Percentiles rank a stretch among this genome's conserved stretches.
These are phyloP conservation scores for Gyromitra esculenta DNA, from an alignment of 2,329 filamentous ascomycete species.

Conservation along the genomic window DNA sequence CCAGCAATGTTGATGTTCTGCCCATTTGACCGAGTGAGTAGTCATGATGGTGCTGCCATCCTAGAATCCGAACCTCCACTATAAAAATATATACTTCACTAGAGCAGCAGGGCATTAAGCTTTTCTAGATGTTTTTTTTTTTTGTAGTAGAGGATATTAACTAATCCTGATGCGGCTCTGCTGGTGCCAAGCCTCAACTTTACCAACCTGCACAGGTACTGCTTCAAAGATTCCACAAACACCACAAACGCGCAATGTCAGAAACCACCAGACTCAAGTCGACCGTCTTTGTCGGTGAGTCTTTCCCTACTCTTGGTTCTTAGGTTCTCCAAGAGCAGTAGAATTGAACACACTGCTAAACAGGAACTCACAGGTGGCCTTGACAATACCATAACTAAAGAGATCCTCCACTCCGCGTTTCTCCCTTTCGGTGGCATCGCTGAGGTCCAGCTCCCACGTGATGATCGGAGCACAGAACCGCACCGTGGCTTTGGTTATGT, in stretches of 20 bases:
- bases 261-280: conserved; percentile 85
- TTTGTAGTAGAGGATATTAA: background rate
- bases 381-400: conserved; percentile 77
- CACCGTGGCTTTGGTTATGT: conserved; percentile 95
- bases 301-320: background rate
- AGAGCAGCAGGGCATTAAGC: background rate
- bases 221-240: background rate
- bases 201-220: conserved; percentile 2
- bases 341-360: conserved; percentile 2
- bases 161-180: conserved; percentile 12
- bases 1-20: no score
- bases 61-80: background rate
- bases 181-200: conserved; percentile 10
- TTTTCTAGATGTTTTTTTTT: background rate
- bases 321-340: background rate
- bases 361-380: conserved; percentile 71
- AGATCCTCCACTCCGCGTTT: conserved; percentile 87
- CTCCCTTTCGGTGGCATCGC: conserved; percentile 96
- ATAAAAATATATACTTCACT: background rate
- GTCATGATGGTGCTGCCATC: background rate
- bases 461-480: conserved; percentile 71
- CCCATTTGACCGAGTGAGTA: background rate
- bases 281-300: conserved; percentile 77
- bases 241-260: conserved; percentile 69
- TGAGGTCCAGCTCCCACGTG: conserved; percentile 88